Base-by-base conservation (phyloP, 306 rosid genomes). In the Erythrophleum fordii region DNA sequence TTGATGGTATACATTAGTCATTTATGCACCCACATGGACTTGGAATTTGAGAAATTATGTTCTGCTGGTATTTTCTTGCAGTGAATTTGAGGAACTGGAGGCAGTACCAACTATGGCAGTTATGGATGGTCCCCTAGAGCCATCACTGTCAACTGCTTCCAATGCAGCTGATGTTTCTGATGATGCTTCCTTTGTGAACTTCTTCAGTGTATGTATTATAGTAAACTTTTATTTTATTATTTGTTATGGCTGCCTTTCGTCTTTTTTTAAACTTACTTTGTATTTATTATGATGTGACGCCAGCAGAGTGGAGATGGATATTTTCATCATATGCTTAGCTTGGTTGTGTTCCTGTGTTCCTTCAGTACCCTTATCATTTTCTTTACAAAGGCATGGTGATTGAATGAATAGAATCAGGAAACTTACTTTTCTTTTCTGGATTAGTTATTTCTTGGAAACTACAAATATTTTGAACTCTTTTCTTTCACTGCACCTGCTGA, bases 71-170 rank as follows among this genome's bases (percentile, higher is more conserved):
- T 73, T 62, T 73, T 79, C 22, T 74, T 84, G 81, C 84, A 89
- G 92, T 13, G 92, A 84, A 77, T 89, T 89, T 80, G 92, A 86
- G 82, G 90, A 89, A 71, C 82, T 89, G 48, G 90, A 89, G 77
- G 90, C 92, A 42, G 92, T 89, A 31, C 90, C 90, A 64, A 89
- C 92, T 37, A 62, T 86, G 90, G 92, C 92, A 84, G 88, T 89
- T 53, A 89, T 89, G 79, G 90, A 89, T 65, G 92, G 90, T 86
- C 92, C 90, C 68, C 85, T 84, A 20, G 92, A 86, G 41, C 88
- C 92, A 16, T 62, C 92, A 42, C 61, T 87, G 18, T 84, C 88
- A 55, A 73, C 80, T 70, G 48, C 81, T 75, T 82, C 88, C 82
- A 84, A 86, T 84, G 85, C 41, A 44, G 79, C 87, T 77, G 92